Base-by-base conservation (phyloP, 2,329 filamentous ascomycete species). In the Hypoxylon sp. region DNA sequence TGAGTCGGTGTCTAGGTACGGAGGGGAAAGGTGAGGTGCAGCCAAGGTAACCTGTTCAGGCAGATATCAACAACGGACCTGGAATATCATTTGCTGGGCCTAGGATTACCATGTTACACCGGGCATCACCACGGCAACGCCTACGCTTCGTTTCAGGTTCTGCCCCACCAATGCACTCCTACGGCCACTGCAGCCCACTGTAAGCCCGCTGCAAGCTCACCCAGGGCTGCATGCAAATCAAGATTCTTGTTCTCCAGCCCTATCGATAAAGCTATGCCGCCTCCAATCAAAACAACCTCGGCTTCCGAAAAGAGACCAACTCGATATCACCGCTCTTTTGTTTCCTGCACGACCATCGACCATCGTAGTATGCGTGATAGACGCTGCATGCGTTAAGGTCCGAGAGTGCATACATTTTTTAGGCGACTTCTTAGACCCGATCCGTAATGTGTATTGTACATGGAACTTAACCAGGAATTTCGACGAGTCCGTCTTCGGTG, bases 1-100 rank as follows among this genome's bases (percentile, higher is more conserved):
- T 65, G 67, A 70, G 69, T 69, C 69, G 69, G 61, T 63, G 65
- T 65, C 59, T 64, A 58, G 51, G 56, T 41, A 41, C 1, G 67
- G 70, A 72, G 70, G 70, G 65, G 66, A 68, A 69, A 44, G 50
- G 54, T 58, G 59, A 53, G 56, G 24, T 62, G 63, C 59, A 65
- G 55, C 39, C 32, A 41, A 39, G 62, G 55, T 60, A 67, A 59
- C 61, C 51, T 19, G 30, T 61, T 61, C 24, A 56, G 59, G 65
- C 30, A 67, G 66, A 72, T 41, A 41, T 72, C 72, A 73, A 72
- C 71, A 73, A 73, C 37, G 51, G 54, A 28, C 62, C 53, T 37
- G 51, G n/a, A 46, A 56, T 68, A 56, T 67, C 65, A 65, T 69
- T 65, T 65, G 68, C 59, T 46, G 64, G 57, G 28, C 37, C 50